These are phyloP conservation scores for Fusarium kyushuense DNA, from an alignment of 2,329 filamentous ascomycete species.

Conservation along the genomic window DNA sequence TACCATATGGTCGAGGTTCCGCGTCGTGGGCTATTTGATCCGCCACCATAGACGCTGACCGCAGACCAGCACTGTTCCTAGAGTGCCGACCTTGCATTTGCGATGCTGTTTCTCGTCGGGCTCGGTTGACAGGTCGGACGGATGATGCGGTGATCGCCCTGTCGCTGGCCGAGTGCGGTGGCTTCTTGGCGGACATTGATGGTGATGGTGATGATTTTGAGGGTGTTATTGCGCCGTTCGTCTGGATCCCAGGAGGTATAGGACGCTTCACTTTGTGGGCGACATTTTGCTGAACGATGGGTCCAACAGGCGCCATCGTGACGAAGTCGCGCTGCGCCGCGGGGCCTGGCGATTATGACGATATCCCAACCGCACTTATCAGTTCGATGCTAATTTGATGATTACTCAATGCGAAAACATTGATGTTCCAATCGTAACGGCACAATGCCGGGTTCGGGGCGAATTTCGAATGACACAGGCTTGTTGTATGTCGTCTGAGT, in stretches of 20 bases:
- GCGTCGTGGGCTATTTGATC: constrained; percentile 56
- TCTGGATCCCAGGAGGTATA: constrained; percentile 73
- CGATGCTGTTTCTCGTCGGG: constrained; percentile 67
- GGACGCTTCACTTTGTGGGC: constrained; percentile 75
- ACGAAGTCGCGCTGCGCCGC: constrained; percentile 46
- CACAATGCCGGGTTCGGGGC: constrained; percentile 25
- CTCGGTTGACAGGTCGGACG: constrained; percentile 66
- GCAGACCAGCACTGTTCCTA: constrained; percentile 63
- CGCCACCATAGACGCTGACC: constrained; percentile 61
- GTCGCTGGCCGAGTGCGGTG: constrained; percentile 54
- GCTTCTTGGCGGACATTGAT: constrained; percentile 67
- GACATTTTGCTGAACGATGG: constrained; percentile 59
- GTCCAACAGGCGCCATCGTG: constrained; percentile 68
- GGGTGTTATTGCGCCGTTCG: constrained; percentile 67
- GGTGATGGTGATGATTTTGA: constrained; percentile 71
- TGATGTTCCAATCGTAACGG: constrained; percentile 31
- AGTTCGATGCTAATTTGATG: constrained; percentile 24
- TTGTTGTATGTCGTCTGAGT: constrained; percentile 42
- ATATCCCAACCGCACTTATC: constrained; percentile 31
- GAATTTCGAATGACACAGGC: constrained; percentile 11
- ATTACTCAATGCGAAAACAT: constrained; percentile 43
- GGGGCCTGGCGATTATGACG: constrained; percentile 35
- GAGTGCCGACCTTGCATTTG: constrained; percentile 61
- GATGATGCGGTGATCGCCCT: constrained; percentile 56
- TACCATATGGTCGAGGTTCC: constrained; percentile 67